These are phyloP conservation scores for Lagenidium giganteum DNA, from an alignment of 352 stramenopile genomes.

Conservation along the genomic window DNA sequence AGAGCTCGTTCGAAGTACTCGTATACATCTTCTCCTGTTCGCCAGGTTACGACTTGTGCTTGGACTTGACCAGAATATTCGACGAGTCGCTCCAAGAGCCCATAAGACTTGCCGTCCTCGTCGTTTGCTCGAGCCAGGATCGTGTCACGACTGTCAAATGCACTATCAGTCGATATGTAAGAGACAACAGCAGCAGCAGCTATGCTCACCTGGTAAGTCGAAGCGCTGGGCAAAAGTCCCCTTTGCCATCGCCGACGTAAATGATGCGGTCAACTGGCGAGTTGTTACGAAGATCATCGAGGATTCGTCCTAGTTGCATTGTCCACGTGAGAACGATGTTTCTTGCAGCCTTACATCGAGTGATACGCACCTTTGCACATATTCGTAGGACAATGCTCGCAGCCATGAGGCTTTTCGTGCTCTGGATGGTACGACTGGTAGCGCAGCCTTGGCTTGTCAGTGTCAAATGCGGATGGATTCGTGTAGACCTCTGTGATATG, in stretches of 20 bases:
- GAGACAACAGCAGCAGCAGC: too few relatives aligned
- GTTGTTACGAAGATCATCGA: slow-evolving; percentile 27
- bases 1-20: slow-evolving; percentile 28
- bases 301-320: slow-evolving; percentile 26
- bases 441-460: slow-evolving; percentile 16
- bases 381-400: slow-evolving; percentile 34
- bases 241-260: slow-evolving; percentile 48
- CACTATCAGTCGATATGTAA: not conserved
- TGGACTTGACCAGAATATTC: slow-evolving; percentile 24
- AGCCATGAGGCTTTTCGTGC: slow-evolving; percentile 31
- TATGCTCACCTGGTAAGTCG: slow-evolving; percentile 37
- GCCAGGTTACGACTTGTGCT: slow-evolving; percentile 52
- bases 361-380: slow-evolving; percentile 51
- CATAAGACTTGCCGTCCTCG: slow-evolving; percentile 36
- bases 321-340: too few relatives aligned
- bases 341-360: too few relatives aligned
- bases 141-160: not conserved
- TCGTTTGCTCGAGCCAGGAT: slow-evolving; percentile 20
- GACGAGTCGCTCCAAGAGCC: slow-evolving; percentile 47
- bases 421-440: slow-evolving; percentile 28
- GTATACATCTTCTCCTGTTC: slow-evolving; percentile 58
- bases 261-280: slow-evolving; percentile 31
- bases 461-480: slow-evolving; percentile 7
- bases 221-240: slow-evolving; percentile 42
- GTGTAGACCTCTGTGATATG: slow-evolving; percentile 5